Evolutionary conservation across 2,329 filamentous ascomycete genomes (phyloP), one percentile per base, ranked within the genome.

Genomic region (Paecilomyces fulvus): DNA sequence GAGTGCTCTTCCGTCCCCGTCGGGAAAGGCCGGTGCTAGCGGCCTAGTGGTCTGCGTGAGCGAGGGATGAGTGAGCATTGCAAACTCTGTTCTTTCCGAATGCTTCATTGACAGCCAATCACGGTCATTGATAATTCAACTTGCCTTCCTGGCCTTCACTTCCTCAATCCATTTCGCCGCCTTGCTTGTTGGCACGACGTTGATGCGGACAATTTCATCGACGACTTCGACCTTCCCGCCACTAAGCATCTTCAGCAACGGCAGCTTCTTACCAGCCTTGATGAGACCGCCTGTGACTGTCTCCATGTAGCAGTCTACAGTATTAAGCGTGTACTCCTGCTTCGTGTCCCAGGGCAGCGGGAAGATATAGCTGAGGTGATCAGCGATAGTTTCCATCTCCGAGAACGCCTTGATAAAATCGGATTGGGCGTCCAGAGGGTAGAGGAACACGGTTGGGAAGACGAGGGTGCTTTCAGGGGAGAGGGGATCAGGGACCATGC

Each of bases 371-470:
- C 80, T 79, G 52, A 99, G 77, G 71, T 96, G 92, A 62, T 92
- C 85, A 7, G 79, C 80, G 28, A 96, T 77, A 14, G 80, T 81
- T 63, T 94, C 85, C 58, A 80, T 83, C 78, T 97, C 94, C 54
- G 80, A 80, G 65, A 96, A 94, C 0, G 83, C 83, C 76, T 95
- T 96, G 73, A 99, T 82, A 65, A 99, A 94, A 72, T 99, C 94
- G 1, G 85, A 88, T 77, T 97, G 86, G 51, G 87, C 79, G 59
- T 90, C 80, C 61, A 87, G 77, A 4, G 94, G 92, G 71, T 99
- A 99, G 56, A 99, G 78, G 55, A 99, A 75, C 59, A 97, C 80
- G 0, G 87, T 80, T 0, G 94, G 94, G 66, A 96, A 89, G 2
- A 79, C 79, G 1, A 99, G 79, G 0, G 80, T 79, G 62, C 87